phyloP scores from a whole-genome alignment of 1,284 basidiomycete genomes.

The Irpex sp. region DNA sequence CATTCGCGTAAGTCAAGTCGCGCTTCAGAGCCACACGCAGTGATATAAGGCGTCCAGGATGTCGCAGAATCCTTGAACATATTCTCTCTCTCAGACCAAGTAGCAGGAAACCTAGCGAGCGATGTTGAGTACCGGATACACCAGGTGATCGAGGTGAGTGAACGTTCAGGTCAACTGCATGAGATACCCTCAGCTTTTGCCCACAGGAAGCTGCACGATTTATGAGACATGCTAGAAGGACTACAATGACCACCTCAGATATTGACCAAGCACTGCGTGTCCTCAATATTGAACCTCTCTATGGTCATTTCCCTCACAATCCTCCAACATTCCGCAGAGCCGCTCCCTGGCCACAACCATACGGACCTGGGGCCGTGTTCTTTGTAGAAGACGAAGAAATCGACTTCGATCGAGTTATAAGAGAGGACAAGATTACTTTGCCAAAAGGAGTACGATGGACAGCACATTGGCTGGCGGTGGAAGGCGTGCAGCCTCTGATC shows the following conservation, averaged over 20 bases:
- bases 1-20: conserved; percentile 55
- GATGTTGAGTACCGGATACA: conserved; percentile 98
- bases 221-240: conserved; percentile 94
- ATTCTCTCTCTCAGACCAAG: conserved; percentile 81
- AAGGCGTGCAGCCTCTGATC: conserved; percentile 96
- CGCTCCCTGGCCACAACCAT: conserved; percentile 69
- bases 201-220: conserved; percentile 93
- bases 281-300: conserved; percentile 92
- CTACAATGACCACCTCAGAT: conserved; percentile 89
- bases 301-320: conserved; percentile 81
- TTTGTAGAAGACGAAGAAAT: conserved; percentile 98
- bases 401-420: conserved; percentile 91
- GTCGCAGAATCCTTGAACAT: conserved; percentile 92
- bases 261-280: conserved; percentile 94
- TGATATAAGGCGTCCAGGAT: conserved; percentile 63
- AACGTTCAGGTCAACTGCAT: background rate
- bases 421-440: conserved; percentile 84
- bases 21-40: too few relatives aligned
- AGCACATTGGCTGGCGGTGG: conserved; percentile 98
- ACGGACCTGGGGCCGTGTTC: conserved; percentile 79
- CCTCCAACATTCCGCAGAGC: conserved; percentile 82
- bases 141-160: conserved; percentile 87
- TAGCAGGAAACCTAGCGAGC: conserved; percentile 90
- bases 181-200: background rate
- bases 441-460: conserved; percentile 86